phyloP scores from a whole-genome alignment of 169 alveolate genomes.

The Toxoplasma gondii region DNA sequence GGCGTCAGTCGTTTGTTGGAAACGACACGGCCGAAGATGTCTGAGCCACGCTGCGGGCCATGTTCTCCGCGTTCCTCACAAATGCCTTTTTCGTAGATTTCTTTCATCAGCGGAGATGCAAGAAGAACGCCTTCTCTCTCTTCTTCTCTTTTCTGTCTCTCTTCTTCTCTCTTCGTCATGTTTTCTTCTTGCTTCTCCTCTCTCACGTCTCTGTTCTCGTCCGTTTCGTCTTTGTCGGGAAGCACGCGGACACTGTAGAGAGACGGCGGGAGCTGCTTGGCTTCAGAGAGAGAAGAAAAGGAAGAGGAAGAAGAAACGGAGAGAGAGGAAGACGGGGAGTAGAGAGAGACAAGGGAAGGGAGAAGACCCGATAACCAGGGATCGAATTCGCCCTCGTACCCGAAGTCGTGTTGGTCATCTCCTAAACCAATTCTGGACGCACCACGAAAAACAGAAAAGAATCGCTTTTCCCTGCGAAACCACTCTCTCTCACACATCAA shows the following conservation, averaged over 20 bases:
- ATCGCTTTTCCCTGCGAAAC: neutral
- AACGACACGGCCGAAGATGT: neutral
- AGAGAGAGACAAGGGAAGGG: conserved; percentile 9
- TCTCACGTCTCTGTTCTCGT: neutral
- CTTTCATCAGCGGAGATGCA: neutral
- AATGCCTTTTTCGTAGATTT: neutral
- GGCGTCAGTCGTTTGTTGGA: conserved; percentile 3
- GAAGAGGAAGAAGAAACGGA: neutral
- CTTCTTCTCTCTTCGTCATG: neutral
- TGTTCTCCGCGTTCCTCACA: neutral
- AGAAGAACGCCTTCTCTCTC: neutral
- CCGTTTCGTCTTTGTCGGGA: neutral
- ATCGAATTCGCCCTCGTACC: conserved; percentile 83
- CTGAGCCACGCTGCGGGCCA: neutral
- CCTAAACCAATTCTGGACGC: conserved; percentile 76
- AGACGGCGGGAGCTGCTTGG: neutral
- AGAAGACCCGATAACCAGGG: conserved; percentile 79
- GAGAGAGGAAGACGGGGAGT: neutral
- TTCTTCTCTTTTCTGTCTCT: neutral
- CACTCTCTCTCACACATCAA: neutral
- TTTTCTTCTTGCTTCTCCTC: neutral
- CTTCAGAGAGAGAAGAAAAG: neutral
- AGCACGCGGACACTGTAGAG: neutral
- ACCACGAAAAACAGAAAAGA: neutral
- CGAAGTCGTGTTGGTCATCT: conserved; percentile 86